Evolutionary conservation across 257 asterid species (phyloP), one percentile per base, ranked within the genome.

Genomic region (Plantago elongata): DNA sequence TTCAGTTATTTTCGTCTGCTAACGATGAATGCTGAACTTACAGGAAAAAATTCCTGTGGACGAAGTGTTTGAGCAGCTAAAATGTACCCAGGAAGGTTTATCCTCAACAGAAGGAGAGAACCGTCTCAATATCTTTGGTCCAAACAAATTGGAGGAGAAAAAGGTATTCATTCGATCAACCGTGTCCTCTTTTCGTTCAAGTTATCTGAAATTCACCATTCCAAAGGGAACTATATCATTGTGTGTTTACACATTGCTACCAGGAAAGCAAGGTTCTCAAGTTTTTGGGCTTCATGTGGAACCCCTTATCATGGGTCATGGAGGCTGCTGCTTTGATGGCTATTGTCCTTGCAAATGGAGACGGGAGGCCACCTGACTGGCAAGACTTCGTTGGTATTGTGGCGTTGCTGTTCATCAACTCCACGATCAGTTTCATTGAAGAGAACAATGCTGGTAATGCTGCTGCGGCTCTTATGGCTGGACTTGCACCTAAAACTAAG

Each of bases 271-370:
- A 87, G 71, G 0, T 90, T 9, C 95, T 90, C 62, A 86, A 89
- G 80, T 89, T 89, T 51, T 80, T 89, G 14, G 97, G 97, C 66
- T 89, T 89, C 63, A 90, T 90, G 97, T 90, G 97, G 97, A 90
- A 90, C 75, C 97, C 97, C 13, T 78, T 90, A 29, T 90, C 97
- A 13, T 90, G 97, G 97, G 95, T 87, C 16, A 90, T 90, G 97
- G 96, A 90, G 67, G 92, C 95, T 67, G 96, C 97, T 4, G 97
- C 97, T 48, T 40, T 90, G 27, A 90, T 87, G 96, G 96, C 97
- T 13, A 90, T 90, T 13, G 95, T 75, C 38, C 79, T 87, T 10
- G 95, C 97, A 17, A 86, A 89, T 61, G 97, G 97, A 47, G 75
- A 78, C 5, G 89, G 90, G 1, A 66, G 74, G 71, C 84, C 84